Percentiles rank a stretch among this genome's conserved stretches.
These are phyloP conservation scores for Colletotrichum sp. DNA, from an alignment of 2,329 filamentous ascomycete species.

Conservation along the genomic window DNA sequence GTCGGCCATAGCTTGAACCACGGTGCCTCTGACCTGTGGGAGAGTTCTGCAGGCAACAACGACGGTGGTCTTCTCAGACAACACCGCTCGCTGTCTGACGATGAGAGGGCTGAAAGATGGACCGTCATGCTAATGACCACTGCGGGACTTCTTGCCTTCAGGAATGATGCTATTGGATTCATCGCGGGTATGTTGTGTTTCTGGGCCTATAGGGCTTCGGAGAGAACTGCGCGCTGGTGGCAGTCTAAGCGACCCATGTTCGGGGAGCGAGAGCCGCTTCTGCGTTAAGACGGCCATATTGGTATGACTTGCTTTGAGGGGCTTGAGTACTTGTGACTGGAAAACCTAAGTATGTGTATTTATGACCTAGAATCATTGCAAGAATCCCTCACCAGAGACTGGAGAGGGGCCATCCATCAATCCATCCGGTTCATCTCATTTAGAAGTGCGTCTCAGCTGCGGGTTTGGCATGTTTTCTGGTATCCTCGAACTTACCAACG, in stretches of 20 bases:
- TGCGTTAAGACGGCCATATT: neutral
- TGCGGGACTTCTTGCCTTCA: conserved; percentile 81
- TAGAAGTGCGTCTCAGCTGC: neutral
- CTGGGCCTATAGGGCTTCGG: conserved; percentile 63
- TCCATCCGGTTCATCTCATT: neutral
- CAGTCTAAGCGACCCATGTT: conserved; percentile 26
- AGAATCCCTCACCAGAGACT: neutral
- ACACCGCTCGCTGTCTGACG: conserved; percentile 62
- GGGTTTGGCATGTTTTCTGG: neutral
- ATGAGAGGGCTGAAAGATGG: conserved; percentile 78
- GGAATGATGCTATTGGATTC: conserved; percentile 90
- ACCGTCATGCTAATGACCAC: conserved; percentile 90
- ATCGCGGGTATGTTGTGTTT: conserved; percentile 81
- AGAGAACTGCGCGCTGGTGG: conserved; percentile 46
- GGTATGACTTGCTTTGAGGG: neutral
- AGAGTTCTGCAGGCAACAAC: conserved; percentile 52
- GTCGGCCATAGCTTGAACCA: conserved; percentile 86
- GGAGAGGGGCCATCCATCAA: neutral
- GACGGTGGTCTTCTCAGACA: conserved; percentile 37
- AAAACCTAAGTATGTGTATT: neutral
- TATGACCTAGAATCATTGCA: neutral
- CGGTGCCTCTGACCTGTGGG: conserved; percentile 66
- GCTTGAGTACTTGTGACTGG: neutral
- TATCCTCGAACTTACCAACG: neutral
- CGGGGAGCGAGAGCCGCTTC: conserved; percentile 36